Percentiles rank a stretch among this genome's conserved stretches.
phyloP scores from a whole-genome alignment of 2,329 filamentous ascomycete species.

The Achaetomium macrosporum region DNA sequence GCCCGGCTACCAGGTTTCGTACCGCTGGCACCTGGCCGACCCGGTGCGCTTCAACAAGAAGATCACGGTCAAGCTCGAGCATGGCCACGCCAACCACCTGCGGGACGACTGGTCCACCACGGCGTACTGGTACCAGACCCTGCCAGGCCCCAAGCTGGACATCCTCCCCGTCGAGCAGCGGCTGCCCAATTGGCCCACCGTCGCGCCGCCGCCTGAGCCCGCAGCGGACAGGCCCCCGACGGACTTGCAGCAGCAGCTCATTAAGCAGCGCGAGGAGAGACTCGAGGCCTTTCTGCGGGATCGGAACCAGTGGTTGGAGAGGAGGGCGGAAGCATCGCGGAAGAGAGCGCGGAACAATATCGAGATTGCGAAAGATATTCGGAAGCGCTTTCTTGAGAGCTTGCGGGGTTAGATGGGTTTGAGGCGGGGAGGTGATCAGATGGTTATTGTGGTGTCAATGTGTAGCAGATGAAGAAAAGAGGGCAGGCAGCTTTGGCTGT shows the following conservation, averaged over 20 bases:
- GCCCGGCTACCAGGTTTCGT: slow-evolving; percentile 2
- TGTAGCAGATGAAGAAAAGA: too few species aligned
- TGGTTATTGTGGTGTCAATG: too few species aligned
- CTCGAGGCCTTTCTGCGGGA: slow-evolving; percentile 3
- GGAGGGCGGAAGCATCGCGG: background rate
- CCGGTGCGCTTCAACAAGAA: slow-evolving; percentile 4
- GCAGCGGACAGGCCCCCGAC: background rate
- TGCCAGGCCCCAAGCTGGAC: slow-evolving; percentile 1
- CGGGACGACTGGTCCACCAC: slow-evolving; percentile 1
- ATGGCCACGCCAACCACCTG: slow-evolving; percentile 1
- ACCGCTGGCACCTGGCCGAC: slow-evolving; percentile 4
- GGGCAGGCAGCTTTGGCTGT: too few species aligned
- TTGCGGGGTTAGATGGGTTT: background rate
- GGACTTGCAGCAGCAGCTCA: background rate
- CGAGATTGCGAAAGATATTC: slow-evolving; percentile 2
- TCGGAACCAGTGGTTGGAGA: slow-evolving; percentile 3
- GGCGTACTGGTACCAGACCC: slow-evolving; percentile 4
- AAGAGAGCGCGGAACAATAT: slow-evolving; percentile 1
- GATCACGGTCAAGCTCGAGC: slow-evolving; percentile 6
- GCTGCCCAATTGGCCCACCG: background rate
- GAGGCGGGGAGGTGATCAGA: too few species aligned
- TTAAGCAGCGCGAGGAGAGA: slow-evolving; percentile 1
- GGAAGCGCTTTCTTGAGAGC: slow-evolving; percentile 1
- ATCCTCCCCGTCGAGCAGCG: background rate
- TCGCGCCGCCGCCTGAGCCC: slow-evolving; percentile 3